Percentiles rank a stretch among this genome's conserved stretches.
These are phyloP conservation scores for Rhizopus arrhizus DNA, from an alignment of 371 early-diverging fungal species.

Conservation along the genomic window DNA sequence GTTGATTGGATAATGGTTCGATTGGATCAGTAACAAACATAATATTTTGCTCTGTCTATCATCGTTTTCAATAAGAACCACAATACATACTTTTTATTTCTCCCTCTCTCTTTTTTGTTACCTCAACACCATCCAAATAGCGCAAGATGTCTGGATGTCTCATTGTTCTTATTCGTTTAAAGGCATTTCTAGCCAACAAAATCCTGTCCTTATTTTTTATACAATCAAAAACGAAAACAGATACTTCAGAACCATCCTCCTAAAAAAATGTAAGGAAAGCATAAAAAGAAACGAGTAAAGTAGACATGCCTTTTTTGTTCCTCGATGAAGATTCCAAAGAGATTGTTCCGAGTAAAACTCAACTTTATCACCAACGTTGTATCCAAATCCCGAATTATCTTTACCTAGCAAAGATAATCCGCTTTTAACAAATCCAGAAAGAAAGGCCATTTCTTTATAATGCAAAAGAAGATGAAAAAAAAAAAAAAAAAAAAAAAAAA, in stretches of 20 bases:
- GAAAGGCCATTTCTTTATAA: conserved; percentile 42
- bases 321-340: conserved; percentile 80
- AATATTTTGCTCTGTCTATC: conserved; percentile 79
- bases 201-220: conserved; percentile 64
- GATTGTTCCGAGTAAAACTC: conserved; percentile 64
- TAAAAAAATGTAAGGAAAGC: conserved; percentile 22
- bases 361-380: conserved; percentile 71
- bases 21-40: conserved; percentile 92
- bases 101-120: conserved; percentile 25
- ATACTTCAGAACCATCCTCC: conserved; percentile 77
- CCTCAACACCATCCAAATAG: conserved; percentile 88
- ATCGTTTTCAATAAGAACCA: background rate
- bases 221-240: conserved; percentile 88
- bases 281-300: background rate
- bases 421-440: conserved; percentile 67
- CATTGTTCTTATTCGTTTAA: conserved; percentile 83
- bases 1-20: conserved; percentile 67
- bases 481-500: background rate
- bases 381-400: conserved; percentile 74
- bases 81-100: background rate
- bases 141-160: conserved; percentile 88
- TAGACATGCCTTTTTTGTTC: conserved; percentile 75
- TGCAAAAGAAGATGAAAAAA: background rate
- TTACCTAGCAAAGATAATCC: conserved; percentile 75
- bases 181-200: conserved; percentile 84